Conservation (phyloP, 371 early-diverging fungal genomes). For the Smittium mucronatum region DNA sequence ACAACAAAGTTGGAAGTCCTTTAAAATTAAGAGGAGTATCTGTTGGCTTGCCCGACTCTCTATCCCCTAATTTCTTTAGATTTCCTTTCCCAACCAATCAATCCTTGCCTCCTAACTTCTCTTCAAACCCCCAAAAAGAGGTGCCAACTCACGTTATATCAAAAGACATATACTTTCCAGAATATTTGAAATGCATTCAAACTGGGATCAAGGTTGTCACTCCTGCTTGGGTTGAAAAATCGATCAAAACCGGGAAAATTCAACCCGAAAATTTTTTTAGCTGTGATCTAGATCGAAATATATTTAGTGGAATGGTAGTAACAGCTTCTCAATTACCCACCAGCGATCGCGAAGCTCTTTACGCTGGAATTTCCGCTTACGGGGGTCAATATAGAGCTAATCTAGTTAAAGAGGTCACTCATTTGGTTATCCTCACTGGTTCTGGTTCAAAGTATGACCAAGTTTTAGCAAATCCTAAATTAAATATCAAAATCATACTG, state of each 20-base stretch:
- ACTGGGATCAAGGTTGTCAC: slow-evolving; percentile 26
- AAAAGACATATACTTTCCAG: slow-evolving; percentile 31
- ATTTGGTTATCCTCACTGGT: slow-evolving; percentile 30
- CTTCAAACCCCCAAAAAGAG: not conserved
- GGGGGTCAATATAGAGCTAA: slow-evolving; percentile 28
- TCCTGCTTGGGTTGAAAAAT: slow-evolving; percentile 23
- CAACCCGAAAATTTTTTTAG: slow-evolving; percentile 24
- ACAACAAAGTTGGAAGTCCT: slow-evolving; percentile 13
- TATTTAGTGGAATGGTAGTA: slow-evolving; percentile 33
- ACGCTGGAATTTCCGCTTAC: slow-evolving; percentile 31
- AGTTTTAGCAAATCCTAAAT: slow-evolving; percentile 29
- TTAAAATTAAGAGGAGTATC: slow-evolving; percentile 22
- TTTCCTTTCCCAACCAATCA: not conserved
- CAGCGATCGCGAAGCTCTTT: slow-evolving; percentile 32
- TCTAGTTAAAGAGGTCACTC: slow-evolving; percentile 37
- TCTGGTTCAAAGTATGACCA: slow-evolving; percentile 36
- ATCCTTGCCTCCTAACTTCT: not conserved
- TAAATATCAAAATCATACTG: slow-evolving; percentile 45
- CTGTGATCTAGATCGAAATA: slow-evolving; percentile 18
- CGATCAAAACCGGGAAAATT: slow-evolving; percentile 14
- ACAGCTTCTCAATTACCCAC: slow-evolving; percentile 29
- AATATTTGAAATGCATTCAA: slow-evolving; percentile 19
- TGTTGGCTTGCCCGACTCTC: slow-evolving; percentile 19
- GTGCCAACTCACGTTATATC: slow-evolving; percentile 22
- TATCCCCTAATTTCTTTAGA: slow-evolving; percentile 18